Evolutionary conservation across 2,329 filamentous ascomycete species (phyloP).

Genomic region (Endocalyx cinctus): DNA sequence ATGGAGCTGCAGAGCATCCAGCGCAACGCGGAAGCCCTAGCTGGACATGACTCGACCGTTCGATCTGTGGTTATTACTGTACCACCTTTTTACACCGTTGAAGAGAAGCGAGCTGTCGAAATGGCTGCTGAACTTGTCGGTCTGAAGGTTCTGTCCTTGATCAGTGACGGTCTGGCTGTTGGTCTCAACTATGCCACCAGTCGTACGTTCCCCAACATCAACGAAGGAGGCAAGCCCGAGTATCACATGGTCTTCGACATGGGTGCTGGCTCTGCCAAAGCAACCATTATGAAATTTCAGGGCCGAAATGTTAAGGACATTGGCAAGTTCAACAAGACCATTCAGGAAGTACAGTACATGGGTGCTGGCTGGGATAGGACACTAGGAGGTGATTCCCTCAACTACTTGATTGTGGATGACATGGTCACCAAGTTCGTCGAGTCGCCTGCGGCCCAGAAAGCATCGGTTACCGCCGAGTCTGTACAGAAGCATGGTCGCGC

Average conservation of each 20-base stretch:
- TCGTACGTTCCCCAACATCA: conserved; percentile 80
- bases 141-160: conserved; percentile 75
- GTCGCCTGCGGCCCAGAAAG: conserved; percentile 62
- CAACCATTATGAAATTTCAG: conserved; percentile 86
- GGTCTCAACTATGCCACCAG: conserved; percentile 93
- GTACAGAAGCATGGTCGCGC: conserved; percentile 76
- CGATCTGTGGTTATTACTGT: conserved; percentile 84
- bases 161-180: conserved; percentile 88
- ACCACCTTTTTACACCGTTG: conserved; percentile 82
- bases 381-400: conserved; percentile 85
- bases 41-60: conserved; percentile 69
- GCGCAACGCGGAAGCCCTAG: conserved; percentile 79
- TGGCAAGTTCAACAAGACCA: conserved; percentile 90
- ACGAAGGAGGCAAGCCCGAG: conserved; percentile 80
- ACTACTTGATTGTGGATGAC: conserved; percentile 81
- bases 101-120: conserved; percentile 83
- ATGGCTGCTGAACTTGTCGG: conserved; percentile 84
- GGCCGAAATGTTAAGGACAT: conserved; percentile 84
- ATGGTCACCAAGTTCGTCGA: conserved; percentile 78
- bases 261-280: conserved; percentile 91
- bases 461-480: conserved; percentile 55
- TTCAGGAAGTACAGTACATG: conserved; percentile 89
- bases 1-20: conserved; percentile 95
- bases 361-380: conserved; percentile 85
- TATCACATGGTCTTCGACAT: conserved; percentile 95